Conservation (phyloP, 257 asterid genomes). For the Plantago elongata region DNA sequence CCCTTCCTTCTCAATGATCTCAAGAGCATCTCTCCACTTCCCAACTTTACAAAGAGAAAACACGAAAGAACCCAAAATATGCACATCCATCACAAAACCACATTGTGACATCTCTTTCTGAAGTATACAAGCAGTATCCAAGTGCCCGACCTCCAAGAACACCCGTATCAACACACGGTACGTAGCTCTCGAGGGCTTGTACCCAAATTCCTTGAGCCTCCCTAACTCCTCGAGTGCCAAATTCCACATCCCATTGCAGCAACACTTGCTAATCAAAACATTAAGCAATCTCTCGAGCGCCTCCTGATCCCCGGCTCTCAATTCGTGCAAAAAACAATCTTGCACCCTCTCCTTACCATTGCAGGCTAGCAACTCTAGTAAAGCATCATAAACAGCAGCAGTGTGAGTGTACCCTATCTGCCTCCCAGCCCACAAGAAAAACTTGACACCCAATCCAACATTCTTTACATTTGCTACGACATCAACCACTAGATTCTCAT, state of each 20-base stretch:
- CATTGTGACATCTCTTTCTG: constrained; percentile 67
- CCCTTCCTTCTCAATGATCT: constrained; percentile 78
- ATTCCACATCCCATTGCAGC: constrained; percentile 80
- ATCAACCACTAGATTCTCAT: constrained; percentile 59
- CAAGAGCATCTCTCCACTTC: constrained; percentile 79
- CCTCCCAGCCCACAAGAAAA: constrained; percentile 95
- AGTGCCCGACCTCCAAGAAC: constrained; percentile 63
- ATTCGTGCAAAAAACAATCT: constrained; percentile 44
- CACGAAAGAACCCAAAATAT: constrained; percentile 52
- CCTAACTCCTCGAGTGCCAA: constrained; percentile 82
- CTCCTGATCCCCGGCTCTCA: constrained; percentile 58
- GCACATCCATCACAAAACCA: constrained; percentile 67
- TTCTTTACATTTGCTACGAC: constrained; percentile 56
- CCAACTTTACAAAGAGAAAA: constrained; percentile 71
- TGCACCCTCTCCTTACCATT: constrained; percentile 30
- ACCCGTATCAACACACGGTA: constrained; percentile 66
- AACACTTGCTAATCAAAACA: constrained; percentile 69
- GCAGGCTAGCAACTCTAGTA: constrained; percentile 54
- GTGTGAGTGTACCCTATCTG: constrained; percentile 85
- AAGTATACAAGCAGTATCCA: constrained; percentile 67
- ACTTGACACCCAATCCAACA: constrained; percentile 66
- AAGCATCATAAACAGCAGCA: constrained; percentile 53
- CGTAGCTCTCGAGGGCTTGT: constrained; percentile 62
- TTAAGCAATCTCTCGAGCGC: constrained; percentile 77
- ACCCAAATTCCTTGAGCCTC: constrained; percentile 81